Conservation (phyloP, 2,329 filamentous ascomycete species). For the Pezicula radicicola region DNA sequence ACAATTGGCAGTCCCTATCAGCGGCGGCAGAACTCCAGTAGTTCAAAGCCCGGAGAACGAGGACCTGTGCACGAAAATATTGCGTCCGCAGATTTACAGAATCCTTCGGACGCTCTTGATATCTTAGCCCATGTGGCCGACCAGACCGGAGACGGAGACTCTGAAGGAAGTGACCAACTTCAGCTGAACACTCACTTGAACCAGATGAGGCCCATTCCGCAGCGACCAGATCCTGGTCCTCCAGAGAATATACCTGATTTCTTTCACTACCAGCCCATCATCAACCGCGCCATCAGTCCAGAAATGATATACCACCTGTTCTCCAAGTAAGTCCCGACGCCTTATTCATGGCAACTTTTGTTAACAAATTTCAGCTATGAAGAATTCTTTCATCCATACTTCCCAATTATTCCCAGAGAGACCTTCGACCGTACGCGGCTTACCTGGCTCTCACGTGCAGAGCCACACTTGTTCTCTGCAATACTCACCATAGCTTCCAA, state of each 20-base stretch:
- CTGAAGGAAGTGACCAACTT: conserved; percentile 18
- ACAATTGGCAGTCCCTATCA: conserved; percentile 12
- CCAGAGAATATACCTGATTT: conserved; percentile 14
- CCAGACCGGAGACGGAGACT: conserved; percentile 25
- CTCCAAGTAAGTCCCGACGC: conserved; percentile 13
- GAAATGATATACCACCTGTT: conserved; percentile 25
- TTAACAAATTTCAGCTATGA: conserved; percentile 17
- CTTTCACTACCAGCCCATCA: conserved; percentile 24
- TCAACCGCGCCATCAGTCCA: conserved; percentile 20
- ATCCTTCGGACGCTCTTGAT: conserved; percentile 29
- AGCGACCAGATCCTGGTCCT: conserved; percentile 7
- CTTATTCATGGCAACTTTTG: background rate
- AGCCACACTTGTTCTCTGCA: conserved; percentile 66
- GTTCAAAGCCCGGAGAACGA: conserved; percentile 9
- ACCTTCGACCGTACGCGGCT: conserved; percentile 49
- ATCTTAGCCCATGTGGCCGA: conserved; percentile 29
- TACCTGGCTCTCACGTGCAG: conserved; percentile 48
- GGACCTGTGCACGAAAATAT: conserved; percentile 21
- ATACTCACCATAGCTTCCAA: conserved; percentile 70
- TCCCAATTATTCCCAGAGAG: conserved; percentile 60
- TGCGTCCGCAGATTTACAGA: conserved; percentile 27
- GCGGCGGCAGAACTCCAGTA: conserved; percentile 7
- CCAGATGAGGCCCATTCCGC: conserved; percentile 3
- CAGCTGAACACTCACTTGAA: conserved; percentile 8
- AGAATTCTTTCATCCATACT: conserved; percentile 61